A percentile compares a stretch with the other conserved stretches of the same genome.
phyloP scores from a whole-genome alignment of 1,139 yeast genomes.

The Meyerozyma guilliermondii region DNA sequence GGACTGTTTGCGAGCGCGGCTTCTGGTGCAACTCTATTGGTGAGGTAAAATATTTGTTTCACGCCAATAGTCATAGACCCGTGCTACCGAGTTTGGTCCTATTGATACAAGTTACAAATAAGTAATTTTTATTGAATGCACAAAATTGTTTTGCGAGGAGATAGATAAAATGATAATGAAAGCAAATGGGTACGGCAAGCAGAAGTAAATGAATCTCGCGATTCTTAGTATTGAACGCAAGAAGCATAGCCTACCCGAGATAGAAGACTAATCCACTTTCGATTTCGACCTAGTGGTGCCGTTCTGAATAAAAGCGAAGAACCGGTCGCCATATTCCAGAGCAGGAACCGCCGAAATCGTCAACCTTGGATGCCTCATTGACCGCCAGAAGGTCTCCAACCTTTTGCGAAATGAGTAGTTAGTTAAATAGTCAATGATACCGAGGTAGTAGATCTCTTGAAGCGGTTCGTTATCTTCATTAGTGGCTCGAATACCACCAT shows the following conservation, averaged over 20 bases:
- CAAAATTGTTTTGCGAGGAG: no score
- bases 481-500: constrained; percentile 83
- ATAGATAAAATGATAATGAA: no score
- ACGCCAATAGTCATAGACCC: background rate
- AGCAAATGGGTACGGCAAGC: no score
- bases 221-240: background rate
- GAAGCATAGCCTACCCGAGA: background rate
- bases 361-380: constrained; percentile 61
- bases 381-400: constrained; percentile 83
- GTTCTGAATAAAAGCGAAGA: constrained; percentile 60
- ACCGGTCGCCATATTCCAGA: constrained; percentile 81
- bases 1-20: background rate
- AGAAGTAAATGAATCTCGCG: background rate
- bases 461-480: constrained; percentile 59
- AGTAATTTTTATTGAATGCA: no score
- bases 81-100: no score
- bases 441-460: constrained; percentile 77
- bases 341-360: constrained; percentile 91
- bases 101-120: no score
- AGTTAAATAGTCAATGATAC: constrained; percentile 92
- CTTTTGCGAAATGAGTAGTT: constrained; percentile 72
- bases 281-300: constrained; percentile 20
- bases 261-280: background rate
- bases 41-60: background rate
- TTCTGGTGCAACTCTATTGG: background rate